Evolutionary conservation across 257 asterid species (phyloP), one percentile per base, ranked within the genome.

Genomic region (Handroanthus guayacan): DNA sequence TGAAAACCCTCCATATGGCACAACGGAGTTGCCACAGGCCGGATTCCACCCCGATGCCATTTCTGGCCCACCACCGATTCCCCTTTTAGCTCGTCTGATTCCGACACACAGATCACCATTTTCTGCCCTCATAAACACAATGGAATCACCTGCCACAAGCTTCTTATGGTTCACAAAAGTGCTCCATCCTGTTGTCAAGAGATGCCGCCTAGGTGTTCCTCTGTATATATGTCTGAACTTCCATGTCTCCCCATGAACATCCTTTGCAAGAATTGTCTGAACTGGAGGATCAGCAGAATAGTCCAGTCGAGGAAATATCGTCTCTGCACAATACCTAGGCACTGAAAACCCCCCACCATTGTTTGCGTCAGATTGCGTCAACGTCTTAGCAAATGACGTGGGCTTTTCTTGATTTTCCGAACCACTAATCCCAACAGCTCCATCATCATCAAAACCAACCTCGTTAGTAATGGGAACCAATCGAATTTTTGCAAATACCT

Each of bases 311-410:
- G 98, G 97, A 48, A 93, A 91, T 36, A 93, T 91, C 0, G 97
- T 91, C 86, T 93, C 98, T 0, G 98, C 98, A 43, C 98, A 93
- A 43, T 93, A 91, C 87, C 98, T 88, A 1, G 98, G 98, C 38
- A 93, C 98, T 0, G 98, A 93, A 67, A 93, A 93, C 5, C 98
- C 98, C 2, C 98, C 98, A 12, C 98, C 98, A 62, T 93, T 93
- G 55, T 93, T 93, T 4, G 98, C 97, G 78, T 93, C 98, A 0
- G 97, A 91, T 60, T 94, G 98, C 0, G 98, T 94, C 58, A 94
- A 67, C 0, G 98, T 91, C 94, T 94, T 94, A 0, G 98, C 98
- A 50, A 91, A 93, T 0, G 97, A 91, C 10, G 86, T 52, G 50
- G 97, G 94, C 78, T 86, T 90, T 3, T 91, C 97, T 64, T 76